phyloP scores from a whole-genome alignment of 805 yeast species.

The Saccharomycopsis sp. region DNA sequence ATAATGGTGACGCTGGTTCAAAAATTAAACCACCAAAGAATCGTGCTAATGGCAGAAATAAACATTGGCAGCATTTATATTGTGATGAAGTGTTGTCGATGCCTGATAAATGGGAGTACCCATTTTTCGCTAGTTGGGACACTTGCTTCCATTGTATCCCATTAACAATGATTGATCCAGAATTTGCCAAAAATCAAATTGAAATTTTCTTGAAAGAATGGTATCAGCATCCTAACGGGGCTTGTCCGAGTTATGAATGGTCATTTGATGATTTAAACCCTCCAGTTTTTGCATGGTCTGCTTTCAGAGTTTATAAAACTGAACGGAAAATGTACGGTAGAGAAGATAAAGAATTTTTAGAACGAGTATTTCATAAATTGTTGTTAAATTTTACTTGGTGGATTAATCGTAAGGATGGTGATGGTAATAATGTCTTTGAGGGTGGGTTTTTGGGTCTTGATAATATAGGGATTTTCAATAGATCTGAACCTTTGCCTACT shows the following conservation, averaged over 20 bases:
- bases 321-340: slow-evolving; percentile 80
- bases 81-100: slow-evolving; percentile 81
- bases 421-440: slow-evolving; percentile 84
- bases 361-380: slow-evolving; percentile 87
- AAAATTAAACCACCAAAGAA: slow-evolving; percentile 73
- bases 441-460: slow-evolving; percentile 93
- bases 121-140: slow-evolving; percentile 96
- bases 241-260: slow-evolving; percentile 96
- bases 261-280: slow-evolving; percentile 94
- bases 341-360: slow-evolving; percentile 76
- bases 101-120: slow-evolving; percentile 96
- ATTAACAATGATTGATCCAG: slow-evolving; percentile 88
- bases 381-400: slow-evolving; percentile 93
- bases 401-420: slow-evolving; percentile 86
- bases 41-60: slow-evolving; percentile 80
- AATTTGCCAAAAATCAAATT: slow-evolving; percentile 81
- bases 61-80: slow-evolving; percentile 83
- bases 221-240: slow-evolving; percentile 99
- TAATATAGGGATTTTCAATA: slow-evolving; percentile 85
- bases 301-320: slow-evolving; percentile 78
- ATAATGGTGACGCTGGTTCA: slow-evolving; percentile 72
- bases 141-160: slow-evolving; percentile 94
- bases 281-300: slow-evolving; percentile 96
- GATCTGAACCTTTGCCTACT: slow-evolving; percentile 89
- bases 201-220: slow-evolving; percentile 85